Base-by-base conservation (phyloP, 305 asterid genomes). In the Salvia sclarea region DNA sequence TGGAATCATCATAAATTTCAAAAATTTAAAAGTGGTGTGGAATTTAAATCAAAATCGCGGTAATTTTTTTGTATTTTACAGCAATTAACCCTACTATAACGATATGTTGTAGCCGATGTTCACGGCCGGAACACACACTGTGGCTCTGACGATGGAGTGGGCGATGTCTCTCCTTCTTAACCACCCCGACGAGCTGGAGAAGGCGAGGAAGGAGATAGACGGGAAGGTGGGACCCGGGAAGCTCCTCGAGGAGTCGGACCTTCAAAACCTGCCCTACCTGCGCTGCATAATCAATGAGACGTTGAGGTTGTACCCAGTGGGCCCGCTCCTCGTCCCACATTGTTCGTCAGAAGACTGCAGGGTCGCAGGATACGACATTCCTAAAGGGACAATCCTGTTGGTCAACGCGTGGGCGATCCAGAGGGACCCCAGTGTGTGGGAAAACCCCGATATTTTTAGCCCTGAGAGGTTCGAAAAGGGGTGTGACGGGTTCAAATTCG, bases 241-340 rank as follows among this genome's bases (percentile, higher is more conserved):
- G 35, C 17, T 76, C 16, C 68, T 81, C 0, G 70, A 78, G 0
- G 86, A 81, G 2, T 66, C 76, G 1, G 83, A 78, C 58, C 66
- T 81, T 41, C 71, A 41, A 10, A 76, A 71, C 1, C 6, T 82
- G 60, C 78, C 81, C 3, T 79, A 74, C 18, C 68, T 82, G n/a
- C 68, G 73, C 9, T 77, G 80, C 61, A 52, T 82, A 6, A 69
- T 82, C 66, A 71, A 76, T 9, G 84, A 82, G 33, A 77, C 84
- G 4, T 41, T 79, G 3, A 61, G 87, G 40, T 13, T 82, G 37
- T 77, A 65, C 41, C 81, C 87, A 0, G 74, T 78, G 0, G 83
- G 81, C 0, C 87, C 84, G 2, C 81, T 82, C 64, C 82, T 79
- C 5, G 68, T 83, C 8, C 87, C 85, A 13, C 85, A 71, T 68